Evolutionary conservation across 257 asterid species (phyloP).

Genomic region (Haberlea rhodopensis): DNA sequence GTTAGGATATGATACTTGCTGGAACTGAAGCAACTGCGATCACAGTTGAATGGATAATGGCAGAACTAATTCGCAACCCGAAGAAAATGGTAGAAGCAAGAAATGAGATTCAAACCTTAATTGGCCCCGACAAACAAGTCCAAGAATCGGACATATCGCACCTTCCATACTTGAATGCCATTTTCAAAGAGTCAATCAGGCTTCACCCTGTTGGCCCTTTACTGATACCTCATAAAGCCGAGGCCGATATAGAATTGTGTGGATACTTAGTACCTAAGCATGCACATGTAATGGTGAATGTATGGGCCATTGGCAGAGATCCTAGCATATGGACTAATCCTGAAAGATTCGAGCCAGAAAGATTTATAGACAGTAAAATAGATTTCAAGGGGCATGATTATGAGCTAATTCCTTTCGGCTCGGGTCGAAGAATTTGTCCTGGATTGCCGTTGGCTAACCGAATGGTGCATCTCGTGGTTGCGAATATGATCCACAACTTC

Average conservation of each 20-base stretch:
- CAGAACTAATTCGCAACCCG: constrained; percentile 4
- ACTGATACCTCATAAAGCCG: not conserved
- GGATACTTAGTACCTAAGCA: not conserved
- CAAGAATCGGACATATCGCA: not conserved
- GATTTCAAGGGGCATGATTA: constrained; percentile 34
- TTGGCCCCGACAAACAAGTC: not conserved
- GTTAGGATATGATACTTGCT: not conserved
- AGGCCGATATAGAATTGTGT: not conserved
- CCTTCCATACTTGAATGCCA: not conserved
- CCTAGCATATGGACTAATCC: not conserved
- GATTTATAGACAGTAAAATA: not conserved
- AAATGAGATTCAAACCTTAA: not conserved
- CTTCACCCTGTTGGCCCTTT: not conserved
- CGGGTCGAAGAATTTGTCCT: constrained; percentile 38
- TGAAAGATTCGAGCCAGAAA: not conserved
- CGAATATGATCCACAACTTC: constrained; percentile 30
- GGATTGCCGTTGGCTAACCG: constrained; percentile 34
- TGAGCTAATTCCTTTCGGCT: constrained; percentile 40
- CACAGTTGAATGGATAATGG: not conserved
- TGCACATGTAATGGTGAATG: not conserved
- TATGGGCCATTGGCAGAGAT: not conserved
- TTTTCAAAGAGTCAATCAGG: not conserved
- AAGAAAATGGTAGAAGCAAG: not conserved
- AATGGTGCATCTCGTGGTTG: constrained; percentile 32
- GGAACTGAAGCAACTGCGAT: not conserved